Evolutionary conservation across 352 stramenopile genomes (phyloP).

Genomic region (Peronospora destructor): DNA sequence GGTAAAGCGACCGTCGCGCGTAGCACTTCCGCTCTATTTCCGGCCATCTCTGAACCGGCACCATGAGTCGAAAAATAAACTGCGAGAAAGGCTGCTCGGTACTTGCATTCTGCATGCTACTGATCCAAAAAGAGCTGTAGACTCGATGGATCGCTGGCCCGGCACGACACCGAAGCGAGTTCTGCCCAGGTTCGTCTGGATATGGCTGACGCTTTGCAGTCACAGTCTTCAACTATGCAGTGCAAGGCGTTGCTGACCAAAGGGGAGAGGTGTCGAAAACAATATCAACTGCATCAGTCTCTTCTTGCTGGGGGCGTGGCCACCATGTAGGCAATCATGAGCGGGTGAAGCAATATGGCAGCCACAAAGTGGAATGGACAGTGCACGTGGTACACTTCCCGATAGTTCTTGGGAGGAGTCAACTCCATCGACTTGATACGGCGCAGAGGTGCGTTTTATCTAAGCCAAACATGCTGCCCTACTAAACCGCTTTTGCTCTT

Average conservation of each 20-base stretch:
- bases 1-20: conserved; percentile 13
- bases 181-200: conserved; percentile 11
- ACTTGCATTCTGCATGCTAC: not conserved
- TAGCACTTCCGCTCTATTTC: conserved; percentile 31
- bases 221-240: no score
- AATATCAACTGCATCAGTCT: no score
- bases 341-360: no score
- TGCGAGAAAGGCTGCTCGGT: conserved; percentile 2
- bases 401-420: no score
- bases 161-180: conserved; percentile 9
- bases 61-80: conserved; percentile 26
- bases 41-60: conserved; percentile 11
- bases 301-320: no score
- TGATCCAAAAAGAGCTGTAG: conserved; percentile 1
- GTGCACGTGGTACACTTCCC: no score
- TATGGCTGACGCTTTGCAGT: not conserved
- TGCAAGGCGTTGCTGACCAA: no score
- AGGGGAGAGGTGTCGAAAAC: no score
- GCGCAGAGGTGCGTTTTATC: no score
- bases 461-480: conserved; percentile 5
- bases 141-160: conserved; percentile 10
- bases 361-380: no score
- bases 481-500: conserved; percentile 12
- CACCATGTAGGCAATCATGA: no score
- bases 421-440: no score